Evolutionary conservation across 2,329 filamentous ascomycete species (phyloP).

Genomic region (Scytalidium lignicola): DNA sequence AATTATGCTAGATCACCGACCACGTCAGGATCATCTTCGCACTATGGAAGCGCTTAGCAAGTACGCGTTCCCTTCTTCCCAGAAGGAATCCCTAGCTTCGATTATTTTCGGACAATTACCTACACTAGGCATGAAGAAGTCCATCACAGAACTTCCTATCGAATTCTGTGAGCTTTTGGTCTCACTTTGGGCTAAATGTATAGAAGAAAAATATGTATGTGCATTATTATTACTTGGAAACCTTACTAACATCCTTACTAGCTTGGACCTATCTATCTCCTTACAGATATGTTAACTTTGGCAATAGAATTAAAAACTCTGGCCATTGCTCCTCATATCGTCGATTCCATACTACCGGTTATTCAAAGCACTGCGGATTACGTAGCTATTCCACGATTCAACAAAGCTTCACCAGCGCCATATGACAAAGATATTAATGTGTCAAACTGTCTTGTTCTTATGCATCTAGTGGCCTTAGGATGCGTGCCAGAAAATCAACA

Average conservation of each 20-base stretch:
- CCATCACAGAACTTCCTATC: constrained; percentile 48
- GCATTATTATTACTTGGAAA: constrained; percentile 4
- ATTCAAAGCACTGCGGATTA: constrained; percentile 53
- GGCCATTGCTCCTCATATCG: constrained; percentile 53
- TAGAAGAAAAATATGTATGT: constrained; percentile 48
- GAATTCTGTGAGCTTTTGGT: constrained; percentile 61
- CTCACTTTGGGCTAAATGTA: constrained; percentile 62
- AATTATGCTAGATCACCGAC: constrained; percentile 27
- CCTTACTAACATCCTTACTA: constrained; percentile 25
- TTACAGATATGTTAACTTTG: constrained; percentile 60
- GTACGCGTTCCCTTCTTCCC: constrained; percentile 60
- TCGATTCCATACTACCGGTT: constrained; percentile 50
- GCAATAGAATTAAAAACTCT: constrained; percentile 57
- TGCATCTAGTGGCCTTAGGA: constrained; percentile 59
- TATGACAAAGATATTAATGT: constrained; percentile 55
- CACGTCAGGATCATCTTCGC: constrained; percentile 45
- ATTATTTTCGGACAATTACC: constrained; percentile 65
- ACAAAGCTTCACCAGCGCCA: constrained; percentile 39
- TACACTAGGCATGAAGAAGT: constrained; percentile 43
- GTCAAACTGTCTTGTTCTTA: constrained; percentile 55
- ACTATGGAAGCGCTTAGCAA: constrained; percentile 64
- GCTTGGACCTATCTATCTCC: constrained; percentile 58
- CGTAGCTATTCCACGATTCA: constrained; percentile 39
- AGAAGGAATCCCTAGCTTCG: constrained; percentile 56
- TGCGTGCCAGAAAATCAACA: constrained; percentile 38